These are phyloP conservation scores for Pseudotsuga menziesii DNA, from an alignment of 75 land plant species.

Conservation along the genomic window DNA sequence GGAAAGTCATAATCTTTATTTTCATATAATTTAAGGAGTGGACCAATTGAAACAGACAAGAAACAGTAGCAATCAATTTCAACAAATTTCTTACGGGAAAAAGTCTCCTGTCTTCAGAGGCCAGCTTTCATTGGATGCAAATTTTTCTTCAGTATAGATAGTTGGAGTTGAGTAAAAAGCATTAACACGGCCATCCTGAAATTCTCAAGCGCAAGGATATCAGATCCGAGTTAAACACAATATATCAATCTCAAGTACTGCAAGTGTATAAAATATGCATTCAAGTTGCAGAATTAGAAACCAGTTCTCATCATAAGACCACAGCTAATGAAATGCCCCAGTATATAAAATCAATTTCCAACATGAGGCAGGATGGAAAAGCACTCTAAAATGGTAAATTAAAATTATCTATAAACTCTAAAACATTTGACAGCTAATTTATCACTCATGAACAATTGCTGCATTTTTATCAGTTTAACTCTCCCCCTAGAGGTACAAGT, in stretches of 20 bases:
- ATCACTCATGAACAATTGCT: not conserved
- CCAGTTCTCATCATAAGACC: not conserved
- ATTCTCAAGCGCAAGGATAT: not conserved
- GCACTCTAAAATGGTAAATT: not conserved
- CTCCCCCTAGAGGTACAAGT: not conserved
- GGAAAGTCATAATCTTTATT: not conserved
- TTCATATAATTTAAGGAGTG: not conserved
- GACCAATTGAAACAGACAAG: slow-evolving; percentile 32
- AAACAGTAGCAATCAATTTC: slow-evolving; percentile 5
- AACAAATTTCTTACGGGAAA: slow-evolving; percentile 66
- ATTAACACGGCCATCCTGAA: slow-evolving; percentile 81
- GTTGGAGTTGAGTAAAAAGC: slow-evolving; percentile 78
- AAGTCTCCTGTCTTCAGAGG: slow-evolving; percentile 72
- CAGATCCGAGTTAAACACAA: not conserved
- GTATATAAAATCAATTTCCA: not conserved
- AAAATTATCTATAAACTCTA: not conserved
- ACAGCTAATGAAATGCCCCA: not conserved
- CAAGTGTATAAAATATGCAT: not conserved
- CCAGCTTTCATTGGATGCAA: slow-evolving; percentile 60
- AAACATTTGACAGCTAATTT: not conserved
- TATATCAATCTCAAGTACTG: not conserved
- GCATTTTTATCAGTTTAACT: not conserved
- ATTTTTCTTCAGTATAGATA: slow-evolving; percentile 65
- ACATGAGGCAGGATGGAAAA: not conserved
- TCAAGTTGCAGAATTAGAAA: not conserved